phyloP scores from a whole-genome alignment of 306 rosid species.

The Inga laurina region DNA sequence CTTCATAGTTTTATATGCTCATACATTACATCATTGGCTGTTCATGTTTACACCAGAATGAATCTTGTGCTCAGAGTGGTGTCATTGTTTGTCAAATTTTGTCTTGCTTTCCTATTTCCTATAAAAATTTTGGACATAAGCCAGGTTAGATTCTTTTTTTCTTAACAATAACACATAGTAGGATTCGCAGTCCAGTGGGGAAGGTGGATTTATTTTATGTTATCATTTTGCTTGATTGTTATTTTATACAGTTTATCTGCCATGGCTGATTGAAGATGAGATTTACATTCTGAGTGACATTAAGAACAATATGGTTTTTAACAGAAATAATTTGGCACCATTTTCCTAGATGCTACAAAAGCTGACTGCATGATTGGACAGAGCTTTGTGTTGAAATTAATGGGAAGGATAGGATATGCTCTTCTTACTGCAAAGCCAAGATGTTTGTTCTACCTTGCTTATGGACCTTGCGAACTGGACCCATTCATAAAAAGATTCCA shows the following conservation, averaged over 20 bases:
- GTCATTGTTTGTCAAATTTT: not conserved
- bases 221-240: not conserved
- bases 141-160: not conserved
- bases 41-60: not conserved
- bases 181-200: not conserved
- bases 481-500: constrained; percentile 8
- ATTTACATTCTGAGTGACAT: not conserved
- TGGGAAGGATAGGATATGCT: constrained; percentile 12
- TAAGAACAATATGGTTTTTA: not conserved
- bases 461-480: constrained; percentile 8
- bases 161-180: not conserved
- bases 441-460: not conserved
- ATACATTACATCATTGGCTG: not conserved
- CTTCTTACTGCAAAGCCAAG: not conserved
- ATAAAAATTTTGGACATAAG: not conserved
- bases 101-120: too few species aligned
- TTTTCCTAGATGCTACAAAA: not conserved
- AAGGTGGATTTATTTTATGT: not conserved
- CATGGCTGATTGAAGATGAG: not conserved
- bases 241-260: not conserved
- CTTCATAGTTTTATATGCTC: not conserved
- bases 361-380: not conserved
- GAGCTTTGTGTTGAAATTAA: constrained; percentile 2
- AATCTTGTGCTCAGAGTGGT: not conserved
- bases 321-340: not conserved